Evolutionary conservation across 139 green algal species (phyloP), one percentile per base, ranked within the genome.

Genomic region (Chlorella ohadii): DNA sequence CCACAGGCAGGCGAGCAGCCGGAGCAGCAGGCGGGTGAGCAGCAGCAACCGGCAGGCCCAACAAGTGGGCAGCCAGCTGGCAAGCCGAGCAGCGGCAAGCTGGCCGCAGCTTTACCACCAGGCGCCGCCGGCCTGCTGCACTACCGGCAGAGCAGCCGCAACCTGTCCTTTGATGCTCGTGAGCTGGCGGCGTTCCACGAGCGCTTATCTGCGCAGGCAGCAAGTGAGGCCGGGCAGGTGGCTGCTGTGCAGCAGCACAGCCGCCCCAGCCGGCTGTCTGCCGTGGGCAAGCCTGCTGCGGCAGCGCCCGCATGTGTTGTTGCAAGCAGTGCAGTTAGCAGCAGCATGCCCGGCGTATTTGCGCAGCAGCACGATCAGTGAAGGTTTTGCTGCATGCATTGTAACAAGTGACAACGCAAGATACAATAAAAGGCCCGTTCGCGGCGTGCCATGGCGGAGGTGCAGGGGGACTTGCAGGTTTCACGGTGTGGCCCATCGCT

Each of bases 151-250:
- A 65, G 51, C 68, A 89, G 85, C 77, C 63, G 56, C 57, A 89
- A 89, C 44, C 78, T 89, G 28, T 79, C 57, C 39, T 89, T 89
- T 39, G 85, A 89, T 27, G 78, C 79, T 1, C 34, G 71, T 2
- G 85, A 89, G 70, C 57, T 89, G 20, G 79, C 79, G 1, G 36
- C 66, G 4, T 74, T 86, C 28, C 70, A 88, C 28, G 72, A 72
- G 47, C 38, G 51, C 41, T 31, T 82, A 25, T 33, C 75, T 15
- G 61, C 61, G n/a, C 77, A 64, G 61, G 77, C 61, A 44, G 12
- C 59, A 12, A 22, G 68, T 31, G 41, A 64, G 41, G 47, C 33
- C 19, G 33, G 23, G 56, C 74, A 57, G 75, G 34, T 17, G 38
- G 34, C 31, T 31, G 51, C 28, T 11, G 20, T 25, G 36, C 31